Base-by-base conservation (phyloP, 345 rosid genomes). In the Brassica nigra region DNA sequence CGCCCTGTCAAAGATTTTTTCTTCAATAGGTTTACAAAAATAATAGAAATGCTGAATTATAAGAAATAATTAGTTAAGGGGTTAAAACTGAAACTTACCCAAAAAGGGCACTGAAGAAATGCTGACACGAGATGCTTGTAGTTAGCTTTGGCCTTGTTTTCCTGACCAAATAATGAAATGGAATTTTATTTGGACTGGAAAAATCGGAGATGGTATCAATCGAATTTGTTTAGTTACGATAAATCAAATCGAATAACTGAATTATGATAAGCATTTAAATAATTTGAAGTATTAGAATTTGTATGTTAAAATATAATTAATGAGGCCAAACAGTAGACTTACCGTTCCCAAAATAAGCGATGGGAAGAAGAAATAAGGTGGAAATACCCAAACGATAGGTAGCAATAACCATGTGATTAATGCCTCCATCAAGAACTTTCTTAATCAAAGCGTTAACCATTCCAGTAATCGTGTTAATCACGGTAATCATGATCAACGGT, bases 81-180 rank as follows among this genome's bases (percentile, higher is more conserved):
- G 42, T 2, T 55, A 10, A 42, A 42, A 59, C 4, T 31, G 42
- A 7, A 39, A 79, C 82, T 65, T 33, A 88, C 98, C 97, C 98
- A 4, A 86, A 71, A 42, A 91, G 85, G 15, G 91, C 91, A 79
- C 90, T 89, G 73, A 90, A 23, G 78, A 93, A 93, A 37, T 83
- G 84, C 73, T 80, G 89, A 82, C 85, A 86, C 31, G 77, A 67
- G 64, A 90, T 76, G 28, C 84, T 77, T 66, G 82, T 57, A 1
- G 91, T 90, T 68, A 90, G 91, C 89, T 88, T 88, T n/a, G 89
- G 85, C 81, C 95, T 87, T 76, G 81, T 86, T 79, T 79, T 84
- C 83, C 98, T 93, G 85, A 66, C 18, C 15, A 72, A 57, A 78
- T 66, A 67, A 78, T 72, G 28, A 57, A 39, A 39, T 52, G 11